Evolutionary conservation across 176 grass and related monocot genomes (phyloP), one percentile per base, ranked within the genome.

Genomic region (Themeda triandra): DNA sequence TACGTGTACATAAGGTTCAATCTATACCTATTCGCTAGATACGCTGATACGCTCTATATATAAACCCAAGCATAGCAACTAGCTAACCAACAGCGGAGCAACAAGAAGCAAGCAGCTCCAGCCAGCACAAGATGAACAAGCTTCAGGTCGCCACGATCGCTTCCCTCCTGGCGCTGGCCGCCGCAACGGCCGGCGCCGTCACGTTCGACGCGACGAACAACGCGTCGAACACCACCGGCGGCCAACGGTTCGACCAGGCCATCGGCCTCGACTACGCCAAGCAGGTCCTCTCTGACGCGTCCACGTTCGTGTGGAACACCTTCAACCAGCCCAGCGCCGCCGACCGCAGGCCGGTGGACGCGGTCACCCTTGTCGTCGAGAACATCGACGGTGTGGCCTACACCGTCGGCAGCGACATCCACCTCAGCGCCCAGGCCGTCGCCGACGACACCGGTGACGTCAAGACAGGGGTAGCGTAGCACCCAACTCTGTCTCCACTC

Each of bases 391-490:
- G 70, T 25, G 88, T 89, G 17, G 92, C 95, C 30, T 87, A 66
- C 76, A 94, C 90, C 18, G 49, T 12, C 86, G 66, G 1, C 90
- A 49, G 88, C 62, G 71, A 21, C 79, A 92, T 98, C 88, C 92
- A 93, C 63, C 80, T 91, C 40, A 95, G 92, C 72, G 89, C 90
- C n/a, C 70, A 51, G 65, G 95, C 93, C 76, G 81, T 98, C 33
- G 87, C 28, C 4, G n/a, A 92, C n/a, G n/a, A n/a, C 79, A 84
- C 76, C 25, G 92, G 90, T 27, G 85, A 94, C 64, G 82, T 93
- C 7, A 89, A 80, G 75, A 64, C 31, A 1, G 92, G 92, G 83
- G 64, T 82, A 80, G n/a, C n/a, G n/a, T n/a, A n/a, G n/a, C n/a
- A n/a, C n/a, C n/a, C n/a, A n/a, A n/a, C n/a, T n/a, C n/a, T n/a